Evolutionary conservation across 805 yeast species (phyloP).

Genomic region (Kregervanrija delftensis): DNA sequence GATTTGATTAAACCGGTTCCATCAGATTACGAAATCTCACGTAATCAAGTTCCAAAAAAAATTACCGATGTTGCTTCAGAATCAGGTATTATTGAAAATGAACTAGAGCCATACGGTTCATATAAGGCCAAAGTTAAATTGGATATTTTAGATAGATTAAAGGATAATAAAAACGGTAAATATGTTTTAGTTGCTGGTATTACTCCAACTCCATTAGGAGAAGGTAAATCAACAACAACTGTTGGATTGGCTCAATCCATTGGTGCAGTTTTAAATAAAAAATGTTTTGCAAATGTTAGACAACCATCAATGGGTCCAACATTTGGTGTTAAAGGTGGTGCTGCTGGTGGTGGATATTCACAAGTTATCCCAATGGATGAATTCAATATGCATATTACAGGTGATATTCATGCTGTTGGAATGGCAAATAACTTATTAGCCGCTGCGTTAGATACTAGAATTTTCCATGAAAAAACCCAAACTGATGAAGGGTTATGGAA

Average conservation of each 20-base stretch:
- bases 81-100: conserved; percentile 69
- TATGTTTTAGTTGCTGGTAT: conserved; percentile 93
- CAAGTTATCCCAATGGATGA: conserved; percentile 99
- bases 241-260: conserved; percentile 95
- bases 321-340: conserved; percentile 98
- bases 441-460: conserved; percentile 95
- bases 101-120: conserved; percentile 83
- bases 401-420: conserved; percentile 94
- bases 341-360: conserved; percentile 98
- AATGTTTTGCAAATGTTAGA: conserved; percentile 89
- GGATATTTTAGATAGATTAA: conserved; percentile 61
- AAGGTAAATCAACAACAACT: conserved; percentile 95
- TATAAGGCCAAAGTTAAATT: conserved; percentile 84
- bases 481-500: conserved; percentile 70
- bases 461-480: conserved; percentile 90
- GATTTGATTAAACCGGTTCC: conserved; percentile 64
- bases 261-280: conserved; percentile 80
- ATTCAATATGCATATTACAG: conserved; percentile 94
- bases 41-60: conserved; percentile 82
- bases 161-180: conserved; percentile 62
- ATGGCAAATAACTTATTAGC: conserved; percentile 91
- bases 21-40: conserved; percentile 82
- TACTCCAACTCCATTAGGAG: conserved; percentile 97
- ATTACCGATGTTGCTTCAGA: conserved; percentile 71
- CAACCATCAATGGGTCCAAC: conserved; percentile 99